These are phyloP conservation scores for Candida sp. DNA, from an alignment of 1,139 yeast genomes.

Conservation along the genomic window DNA sequence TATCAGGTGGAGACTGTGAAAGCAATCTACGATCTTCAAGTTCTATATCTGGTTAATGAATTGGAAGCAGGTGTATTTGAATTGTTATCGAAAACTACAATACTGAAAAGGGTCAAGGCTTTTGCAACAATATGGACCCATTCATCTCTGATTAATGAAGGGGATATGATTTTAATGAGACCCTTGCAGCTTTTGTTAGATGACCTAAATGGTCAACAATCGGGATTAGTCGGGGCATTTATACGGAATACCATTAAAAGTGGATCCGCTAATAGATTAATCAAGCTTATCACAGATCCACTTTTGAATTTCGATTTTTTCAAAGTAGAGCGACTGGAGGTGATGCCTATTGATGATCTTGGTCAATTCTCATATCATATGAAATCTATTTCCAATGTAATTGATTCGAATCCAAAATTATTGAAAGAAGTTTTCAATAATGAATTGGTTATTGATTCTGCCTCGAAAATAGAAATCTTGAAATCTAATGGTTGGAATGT, in stretches of 20 bases:
- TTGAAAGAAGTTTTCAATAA: slow-evolving; percentile 46
- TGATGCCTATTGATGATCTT: slow-evolving; percentile 48
- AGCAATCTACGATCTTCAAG: slow-evolving; percentile 43
- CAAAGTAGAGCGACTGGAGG: slow-evolving; percentile 10
- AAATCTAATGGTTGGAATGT: slow-evolving; percentile 47
- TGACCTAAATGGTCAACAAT: slow-evolving; percentile 46
- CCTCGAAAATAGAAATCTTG: slow-evolving; percentile 31
- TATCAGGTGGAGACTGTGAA: slow-evolving; percentile 64
- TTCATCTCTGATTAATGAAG: slow-evolving; percentile 39
- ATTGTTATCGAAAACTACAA: slow-evolving; percentile 38
- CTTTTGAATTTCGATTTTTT: slow-evolving; percentile 39
- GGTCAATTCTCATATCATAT: slow-evolving; percentile 57
- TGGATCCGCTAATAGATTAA: slow-evolving; percentile 58
- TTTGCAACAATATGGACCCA: slow-evolving; percentile 62
- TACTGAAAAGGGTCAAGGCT: slow-evolving; percentile 39
- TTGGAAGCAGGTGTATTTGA: slow-evolving; percentile 60
- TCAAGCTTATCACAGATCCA: slow-evolving; percentile 54
- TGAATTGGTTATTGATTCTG: slow-evolving; percentile 53
- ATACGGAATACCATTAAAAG: slow-evolving; percentile 45
- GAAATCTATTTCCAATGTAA: slow-evolving; percentile 46
- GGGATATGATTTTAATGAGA: slow-evolving; percentile 47
- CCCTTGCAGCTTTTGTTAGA: slow-evolving; percentile 74
- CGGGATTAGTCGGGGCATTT: slow-evolving; percentile 55
- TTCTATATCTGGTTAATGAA: slow-evolving; percentile 32
- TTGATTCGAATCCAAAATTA: slow-evolving; percentile 39